A percentile compares a stretch with the other conserved stretches of the same genome.
Conservation (phyloP, 371 early-diverging fungal genomes). For the Entomophthora muscae region DNA sequence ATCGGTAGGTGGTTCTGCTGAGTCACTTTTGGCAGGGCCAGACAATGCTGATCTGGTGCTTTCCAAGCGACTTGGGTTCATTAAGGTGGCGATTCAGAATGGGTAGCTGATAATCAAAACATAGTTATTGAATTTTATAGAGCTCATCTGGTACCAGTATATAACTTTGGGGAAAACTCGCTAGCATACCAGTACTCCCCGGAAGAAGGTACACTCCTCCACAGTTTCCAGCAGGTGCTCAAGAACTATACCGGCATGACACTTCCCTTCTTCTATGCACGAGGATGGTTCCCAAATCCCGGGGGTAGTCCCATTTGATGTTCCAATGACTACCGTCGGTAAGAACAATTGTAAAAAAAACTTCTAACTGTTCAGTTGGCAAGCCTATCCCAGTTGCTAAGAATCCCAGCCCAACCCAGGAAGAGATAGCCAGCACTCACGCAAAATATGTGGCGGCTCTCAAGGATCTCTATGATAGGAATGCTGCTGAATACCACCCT, state of each 20-base stretch:
- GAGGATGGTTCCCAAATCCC: slow-evolving; percentile 10
- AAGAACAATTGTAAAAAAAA: not conserved
- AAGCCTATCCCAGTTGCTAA: slow-evolving; percentile 33
- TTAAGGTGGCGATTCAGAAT: slow-evolving; percentile 54
- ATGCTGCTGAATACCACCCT: slow-evolving; percentile 27
- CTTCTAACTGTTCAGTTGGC: slow-evolving; percentile 19
- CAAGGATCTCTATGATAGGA: slow-evolving; percentile 33
- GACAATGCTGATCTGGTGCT: slow-evolving; percentile 43
- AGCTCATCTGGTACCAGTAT: slow-evolving; percentile 48
- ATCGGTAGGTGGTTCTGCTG: slow-evolving; percentile 60
- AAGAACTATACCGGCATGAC: slow-evolving; percentile 8
- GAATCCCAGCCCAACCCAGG: slow-evolving; percentile 34
- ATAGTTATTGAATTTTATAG: not conserved
- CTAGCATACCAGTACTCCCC: slow-evolving; percentile 27
- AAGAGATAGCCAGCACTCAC: slow-evolving; percentile 41
- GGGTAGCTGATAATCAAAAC: slow-evolving; percentile 14
- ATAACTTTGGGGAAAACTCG: slow-evolving; percentile 72
- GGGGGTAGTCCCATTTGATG: not conserved
- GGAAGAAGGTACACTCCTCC: slow-evolving; percentile 6
- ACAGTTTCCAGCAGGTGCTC: slow-evolving; percentile 6
- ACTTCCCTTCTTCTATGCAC: slow-evolving; percentile 7
- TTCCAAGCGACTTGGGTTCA: slow-evolving; percentile 53
- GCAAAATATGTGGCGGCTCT: slow-evolving; percentile 41
- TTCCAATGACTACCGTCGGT: too few relatives aligned
- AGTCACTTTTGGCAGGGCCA: slow-evolving; percentile 45